Percentiles rank a stretch among this genome's conserved stretches.
These are phyloP conservation scores for Alliaria petiolata DNA, from an alignment of 345 rosid species.

Conservation along the genomic window DNA sequence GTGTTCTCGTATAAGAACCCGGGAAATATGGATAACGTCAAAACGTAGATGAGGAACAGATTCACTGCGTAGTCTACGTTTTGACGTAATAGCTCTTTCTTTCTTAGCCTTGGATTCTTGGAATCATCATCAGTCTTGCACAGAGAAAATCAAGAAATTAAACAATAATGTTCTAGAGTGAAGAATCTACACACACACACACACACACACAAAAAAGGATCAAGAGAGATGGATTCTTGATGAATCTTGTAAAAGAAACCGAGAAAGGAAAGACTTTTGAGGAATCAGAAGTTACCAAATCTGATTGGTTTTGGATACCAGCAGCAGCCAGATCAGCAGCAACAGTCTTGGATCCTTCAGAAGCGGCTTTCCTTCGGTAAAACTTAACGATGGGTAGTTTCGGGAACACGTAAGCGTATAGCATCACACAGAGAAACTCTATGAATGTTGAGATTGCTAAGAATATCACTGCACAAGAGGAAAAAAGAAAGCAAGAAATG, in stretches of 20 bases:
- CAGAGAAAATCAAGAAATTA: background rate
- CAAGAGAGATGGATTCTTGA: background rate
- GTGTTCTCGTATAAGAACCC: slow-evolving; percentile 83
- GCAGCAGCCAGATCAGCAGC: slow-evolving; percentile 81
- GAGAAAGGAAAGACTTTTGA: background rate
- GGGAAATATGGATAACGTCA: slow-evolving; percentile 76
- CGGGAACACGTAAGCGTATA: slow-evolving; percentile 63
- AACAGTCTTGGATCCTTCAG: slow-evolving; percentile 87
- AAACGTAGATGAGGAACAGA: slow-evolving; percentile 47
- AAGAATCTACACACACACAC: background rate
- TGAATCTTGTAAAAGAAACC: background rate
- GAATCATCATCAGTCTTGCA: slow-evolving; percentile 43
- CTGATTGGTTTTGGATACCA: slow-evolving; percentile 40
- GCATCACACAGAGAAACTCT: slow-evolving; percentile 56
- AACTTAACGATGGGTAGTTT: slow-evolving; percentile 77
- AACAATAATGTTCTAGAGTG: background rate
- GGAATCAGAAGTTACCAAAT: slow-evolving; percentile 10
- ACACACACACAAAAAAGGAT: background rate
- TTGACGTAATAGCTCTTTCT: slow-evolving; percentile 44
- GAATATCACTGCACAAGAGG: slow-evolving; percentile 55
- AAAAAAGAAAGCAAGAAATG: background rate
- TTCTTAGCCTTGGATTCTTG: slow-evolving; percentile 46
- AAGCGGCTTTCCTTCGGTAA: slow-evolving; percentile 67
- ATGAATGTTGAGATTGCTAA: slow-evolving; percentile 59
- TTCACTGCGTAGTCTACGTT: slow-evolving; percentile 58